Base-by-base conservation (phyloP, 176 grass and related monocot genomes). In the Cocos nucifera region DNA sequence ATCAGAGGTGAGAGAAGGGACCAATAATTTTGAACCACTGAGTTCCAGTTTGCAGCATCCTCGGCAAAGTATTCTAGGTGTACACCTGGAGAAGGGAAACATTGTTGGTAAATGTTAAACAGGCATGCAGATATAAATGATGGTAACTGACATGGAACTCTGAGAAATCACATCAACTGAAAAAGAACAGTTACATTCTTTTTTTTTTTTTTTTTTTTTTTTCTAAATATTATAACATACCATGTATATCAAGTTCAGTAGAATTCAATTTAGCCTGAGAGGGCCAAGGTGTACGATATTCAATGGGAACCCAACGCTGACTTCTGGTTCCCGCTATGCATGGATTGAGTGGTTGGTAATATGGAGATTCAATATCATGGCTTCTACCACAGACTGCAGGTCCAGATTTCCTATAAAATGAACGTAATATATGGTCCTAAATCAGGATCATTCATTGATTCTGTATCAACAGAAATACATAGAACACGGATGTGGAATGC, bases 1-100 rank as follows among this genome's bases (percentile, higher is more conserved):
- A 98, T 92, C 61, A 98, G 87, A 8, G 93, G 87, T 49, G 93
- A 98, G 54, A 98, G 67, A 72, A 98, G 83, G 58, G 93, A 92
- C 93, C 93, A 98, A 61, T 92, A 92, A 76, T 98, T 88, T 44
- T 66, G 78, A 69, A 86, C 79, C 66, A 89, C 80, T 4, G 76
- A 80, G 53, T 83, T 81, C 93, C 88, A 98, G 50, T 62, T 92
- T 66, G 84, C 73, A 61, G 81, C 71, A 76, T 98, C 85, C 75
- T 83, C 87, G 17, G 70, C 69, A 64, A 98, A 98, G 44, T 76
- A 79, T 69, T 98, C 87, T 1, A 78, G 66, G 53, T 75, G 58
- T 61, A 98, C 73, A 55, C 85, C 93, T 98, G 78, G 50, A 28
- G 52, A 77, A 27, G 30, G 10, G 3, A 63, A 66, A 70, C 15